Evolutionary conservation across 495 filamentous ascomycete genomes (phyloP), one percentile per base, ranked within the genome.

Genomic region (Tirmania nivea): DNA sequence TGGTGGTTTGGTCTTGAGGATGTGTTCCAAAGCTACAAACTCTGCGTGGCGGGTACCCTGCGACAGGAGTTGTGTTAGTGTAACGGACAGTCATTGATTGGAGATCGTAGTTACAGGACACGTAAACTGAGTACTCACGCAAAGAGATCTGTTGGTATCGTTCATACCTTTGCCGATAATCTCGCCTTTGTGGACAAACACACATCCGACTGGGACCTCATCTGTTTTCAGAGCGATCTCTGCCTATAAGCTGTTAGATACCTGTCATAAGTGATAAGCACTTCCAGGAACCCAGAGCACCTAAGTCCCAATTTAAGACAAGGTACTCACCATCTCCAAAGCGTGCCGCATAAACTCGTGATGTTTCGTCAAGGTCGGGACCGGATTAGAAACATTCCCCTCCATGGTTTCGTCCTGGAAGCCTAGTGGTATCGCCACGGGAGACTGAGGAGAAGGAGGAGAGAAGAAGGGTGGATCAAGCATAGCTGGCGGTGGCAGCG

Each of bases 201-300:
- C 86, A 69, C 92, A 96, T 51, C 90, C 92, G 14, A 97, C 92
- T 7, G 90, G 92, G 2, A 92, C 94, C 69, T 97, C 90, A 56
- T 86, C 81, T 42, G 71, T 80, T 25, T 67, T 59, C n/a, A 96
- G 77, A 14, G 90, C 90, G 52, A 79, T 73, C 57, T 83, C 76
- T 47, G 84, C 87, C 82, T 92, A 49, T 17, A 31, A 31, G 25
- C 25, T 31, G 25, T 31, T 31, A 31, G 3, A 5, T 31, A 31
- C 25, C 25, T 31, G 25, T 31, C 25, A 31, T 31, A 31, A 31
- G 25, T 31, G 25, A 31, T 31, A 31, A 31, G 5, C 5, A 5
- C 25, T 25, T 25, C 25, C 25, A 25, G 25, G 25, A 1, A 31
- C 25, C 25, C 1, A 31, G 25, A 31, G n/a, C 25, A 31, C 3